Conservation (phyloP, 1,284 basidiomycete species). For the Cutaneotrichosporon arboriforme region DNA sequence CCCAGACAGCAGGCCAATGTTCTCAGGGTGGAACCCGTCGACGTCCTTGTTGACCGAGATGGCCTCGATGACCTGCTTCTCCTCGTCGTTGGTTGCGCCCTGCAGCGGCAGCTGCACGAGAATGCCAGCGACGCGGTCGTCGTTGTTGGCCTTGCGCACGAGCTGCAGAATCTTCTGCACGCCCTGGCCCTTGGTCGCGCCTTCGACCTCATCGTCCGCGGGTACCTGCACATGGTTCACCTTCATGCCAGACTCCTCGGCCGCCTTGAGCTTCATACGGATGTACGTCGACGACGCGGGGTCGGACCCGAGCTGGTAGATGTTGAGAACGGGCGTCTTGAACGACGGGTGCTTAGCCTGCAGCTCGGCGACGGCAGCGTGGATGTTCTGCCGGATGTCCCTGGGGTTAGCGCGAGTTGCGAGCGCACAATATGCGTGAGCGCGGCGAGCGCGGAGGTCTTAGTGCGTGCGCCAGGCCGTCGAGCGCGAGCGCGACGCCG, state of each 20-base stretch:
- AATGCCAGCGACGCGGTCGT: conserved; percentile 78
- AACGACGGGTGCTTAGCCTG: conserved; percentile 68
- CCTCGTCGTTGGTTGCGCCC: conserved; percentile 75
- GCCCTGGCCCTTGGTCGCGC: conserved; percentile 24
- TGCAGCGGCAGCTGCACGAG: conserved; percentile 95
- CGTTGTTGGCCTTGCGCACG: conserved; percentile 77
- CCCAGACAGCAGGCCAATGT: conserved; percentile 91
- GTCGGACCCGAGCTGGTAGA: conserved; percentile 88
- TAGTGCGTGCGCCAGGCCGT: too few species aligned
- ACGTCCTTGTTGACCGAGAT: conserved; percentile 93
- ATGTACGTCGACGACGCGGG: conserved; percentile 91
- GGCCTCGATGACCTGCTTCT: conserved; percentile 89
- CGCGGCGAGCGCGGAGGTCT: too few species aligned
- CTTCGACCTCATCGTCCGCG: conserved; percentile 56
- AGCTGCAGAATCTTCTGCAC: conserved; percentile 71
- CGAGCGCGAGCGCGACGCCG: too few species aligned
- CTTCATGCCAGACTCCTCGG: conserved; percentile 87
- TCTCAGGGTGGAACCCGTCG: conserved; percentile 98
- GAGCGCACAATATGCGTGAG: too few species aligned
- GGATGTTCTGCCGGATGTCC: conserved; percentile 69
- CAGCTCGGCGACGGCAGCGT: conserved; percentile 59
- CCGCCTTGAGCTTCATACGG: conserved; percentile 95
- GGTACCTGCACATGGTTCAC: conserved; percentile 75
- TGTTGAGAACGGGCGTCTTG: conserved; percentile 73
- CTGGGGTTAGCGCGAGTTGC: conserved; percentile 47